These are phyloP conservation scores for Torulaspora globosa DNA, from an alignment of 1,139 yeast species.

Conservation along the genomic window DNA sequence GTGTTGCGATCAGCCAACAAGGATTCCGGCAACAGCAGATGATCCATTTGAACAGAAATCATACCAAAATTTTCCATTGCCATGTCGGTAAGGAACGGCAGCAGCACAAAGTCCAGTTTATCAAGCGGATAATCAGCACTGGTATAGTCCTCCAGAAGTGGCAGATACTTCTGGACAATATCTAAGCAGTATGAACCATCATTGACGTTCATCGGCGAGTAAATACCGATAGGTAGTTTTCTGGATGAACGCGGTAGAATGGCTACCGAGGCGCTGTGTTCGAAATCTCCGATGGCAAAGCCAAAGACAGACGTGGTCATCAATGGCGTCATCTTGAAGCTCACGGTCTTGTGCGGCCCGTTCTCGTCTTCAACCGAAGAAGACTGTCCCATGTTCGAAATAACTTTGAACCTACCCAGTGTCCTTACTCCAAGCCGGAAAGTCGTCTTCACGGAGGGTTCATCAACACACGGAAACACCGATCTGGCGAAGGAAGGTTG, in stretches of 20 bases:
- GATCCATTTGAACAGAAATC: constrained; percentile 54
- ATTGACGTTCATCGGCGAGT: constrained; percentile 48
- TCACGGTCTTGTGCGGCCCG: constrained; percentile 37
- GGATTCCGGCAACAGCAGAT: constrained; percentile 42
- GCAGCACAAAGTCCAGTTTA: constrained; percentile 60
- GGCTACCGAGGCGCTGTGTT: constrained; percentile 42
- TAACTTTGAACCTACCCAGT: constrained; percentile 44
- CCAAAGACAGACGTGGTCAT: constrained; percentile 63
- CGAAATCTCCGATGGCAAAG: constrained; percentile 63
- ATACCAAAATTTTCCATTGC: constrained; percentile 80
- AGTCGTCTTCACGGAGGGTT: constrained; percentile 50
- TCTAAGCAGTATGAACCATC: constrained; percentile 47
- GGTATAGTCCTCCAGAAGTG: constrained; percentile 44
- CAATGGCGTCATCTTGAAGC: constrained; percentile 51
- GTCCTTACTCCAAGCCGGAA: constrained; percentile 49
- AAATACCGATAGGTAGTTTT: constrained; percentile 47
- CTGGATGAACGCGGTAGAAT: constrained; percentile 21
- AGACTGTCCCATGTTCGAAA: constrained; percentile 43
- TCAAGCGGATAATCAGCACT: constrained; percentile 49
- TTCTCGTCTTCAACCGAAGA: constrained; percentile 24
- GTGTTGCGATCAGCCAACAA: constrained; percentile 31
- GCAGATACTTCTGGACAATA: constrained; percentile 46
- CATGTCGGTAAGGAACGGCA: constrained; percentile 69
- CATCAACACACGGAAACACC: constrained; percentile 66
- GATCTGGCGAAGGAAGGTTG: constrained; percentile 62